Evolutionary conservation across 73 alveolate species (phyloP).

Genomic region (Halteria grandinella): DNA sequence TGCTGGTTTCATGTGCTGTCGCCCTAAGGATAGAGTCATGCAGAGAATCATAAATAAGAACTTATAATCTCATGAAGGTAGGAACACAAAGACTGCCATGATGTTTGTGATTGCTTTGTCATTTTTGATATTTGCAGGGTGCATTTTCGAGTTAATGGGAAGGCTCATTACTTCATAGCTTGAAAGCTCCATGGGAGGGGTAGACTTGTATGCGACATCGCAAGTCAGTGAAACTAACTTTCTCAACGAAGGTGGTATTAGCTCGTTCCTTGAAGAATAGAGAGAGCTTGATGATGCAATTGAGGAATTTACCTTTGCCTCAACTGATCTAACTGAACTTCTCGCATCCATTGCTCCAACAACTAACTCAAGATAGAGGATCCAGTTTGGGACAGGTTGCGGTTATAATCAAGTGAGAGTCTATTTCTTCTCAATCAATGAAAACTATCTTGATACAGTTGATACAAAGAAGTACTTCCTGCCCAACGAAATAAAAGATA

Average conservation of each 20-base stretch:
- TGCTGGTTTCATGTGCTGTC: conserved; percentile 40
- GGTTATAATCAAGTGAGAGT: too few relatives aligned
- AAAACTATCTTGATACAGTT: conserved; percentile 2
- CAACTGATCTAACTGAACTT: too few relatives aligned
- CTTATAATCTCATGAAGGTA: conserved; percentile 84
- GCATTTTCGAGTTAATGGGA: conserved; percentile 77
- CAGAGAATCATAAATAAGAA: conserved; percentile 78
- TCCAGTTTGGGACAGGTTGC: neutral
- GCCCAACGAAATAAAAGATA: neutral
- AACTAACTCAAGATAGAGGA: too few relatives aligned
- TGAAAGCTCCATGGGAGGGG: conserved; percentile 62
- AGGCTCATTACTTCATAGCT: conserved; percentile 50
- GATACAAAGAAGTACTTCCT: conserved; percentile 20
- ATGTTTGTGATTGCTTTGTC: conserved; percentile 89
- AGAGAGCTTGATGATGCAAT: neutral
- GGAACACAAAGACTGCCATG: conserved; percentile 88
- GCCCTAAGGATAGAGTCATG: conserved; percentile 74
- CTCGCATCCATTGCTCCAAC: too few relatives aligned
- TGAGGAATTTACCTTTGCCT: too few relatives aligned
- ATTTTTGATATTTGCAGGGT: conserved; percentile 88
- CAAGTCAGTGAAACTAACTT: conserved; percentile 30
- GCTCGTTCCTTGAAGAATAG: neutral
- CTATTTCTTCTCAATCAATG: conserved; percentile 15
- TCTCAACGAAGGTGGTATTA: conserved; percentile 74
- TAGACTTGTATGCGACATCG: conserved; percentile 66